Conservation (phyloP, 805 yeast genomes). For the Nakazawaea populi region DNA sequence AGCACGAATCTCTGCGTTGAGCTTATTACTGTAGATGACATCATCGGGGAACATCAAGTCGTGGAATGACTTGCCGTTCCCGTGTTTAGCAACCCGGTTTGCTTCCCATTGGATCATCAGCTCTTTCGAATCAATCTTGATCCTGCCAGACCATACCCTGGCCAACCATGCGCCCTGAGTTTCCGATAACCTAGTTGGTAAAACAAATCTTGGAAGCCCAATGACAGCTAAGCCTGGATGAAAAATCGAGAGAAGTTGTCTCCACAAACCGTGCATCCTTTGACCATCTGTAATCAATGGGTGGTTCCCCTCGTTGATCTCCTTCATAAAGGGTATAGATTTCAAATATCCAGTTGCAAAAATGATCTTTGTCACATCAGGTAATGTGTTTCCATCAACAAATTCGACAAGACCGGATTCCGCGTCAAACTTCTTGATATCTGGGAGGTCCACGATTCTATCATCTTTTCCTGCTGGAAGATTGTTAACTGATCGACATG, state of each 20-base stretch:
- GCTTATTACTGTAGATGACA: slow-evolving; percentile 47
- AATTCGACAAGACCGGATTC: slow-evolving; percentile 34
- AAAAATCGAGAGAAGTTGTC: slow-evolving; percentile 48
- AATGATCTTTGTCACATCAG: slow-evolving; percentile 47
- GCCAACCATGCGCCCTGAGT: slow-evolving; percentile 63
- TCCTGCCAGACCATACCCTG: slow-evolving; percentile 52
- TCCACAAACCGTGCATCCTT: slow-evolving; percentile 47
- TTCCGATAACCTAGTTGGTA: slow-evolving; percentile 57
- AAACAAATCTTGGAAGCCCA: slow-evolving; percentile 54
- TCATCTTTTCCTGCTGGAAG: slow-evolving; percentile 40
- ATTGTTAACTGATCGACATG: slow-evolving; percentile 39
- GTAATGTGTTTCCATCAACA: slow-evolving; percentile 39
- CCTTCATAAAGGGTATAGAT: slow-evolving; percentile 50
- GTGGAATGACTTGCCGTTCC: slow-evolving; percentile 45
- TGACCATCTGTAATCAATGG: slow-evolving; percentile 40
- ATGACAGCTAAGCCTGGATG: slow-evolving; percentile 64
- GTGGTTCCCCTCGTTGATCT: slow-evolving; percentile 16
- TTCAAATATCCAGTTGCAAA: slow-evolving; percentile 71
- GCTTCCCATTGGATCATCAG: slow-evolving; percentile 41
- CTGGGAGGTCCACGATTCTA: slow-evolving; percentile 35
- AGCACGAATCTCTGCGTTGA: slow-evolving; percentile 29
- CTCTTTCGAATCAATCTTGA: slow-evolving; percentile 40
- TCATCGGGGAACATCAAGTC: slow-evolving; percentile 52
- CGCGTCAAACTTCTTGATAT: slow-evolving; percentile 33
- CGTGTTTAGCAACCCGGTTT: slow-evolving; percentile 33